Evolutionary conservation across 495 filamentous ascomycete genomes (phyloP), one percentile per base, ranked within the genome.

Genomic region (Penicillium canescens): DNA sequence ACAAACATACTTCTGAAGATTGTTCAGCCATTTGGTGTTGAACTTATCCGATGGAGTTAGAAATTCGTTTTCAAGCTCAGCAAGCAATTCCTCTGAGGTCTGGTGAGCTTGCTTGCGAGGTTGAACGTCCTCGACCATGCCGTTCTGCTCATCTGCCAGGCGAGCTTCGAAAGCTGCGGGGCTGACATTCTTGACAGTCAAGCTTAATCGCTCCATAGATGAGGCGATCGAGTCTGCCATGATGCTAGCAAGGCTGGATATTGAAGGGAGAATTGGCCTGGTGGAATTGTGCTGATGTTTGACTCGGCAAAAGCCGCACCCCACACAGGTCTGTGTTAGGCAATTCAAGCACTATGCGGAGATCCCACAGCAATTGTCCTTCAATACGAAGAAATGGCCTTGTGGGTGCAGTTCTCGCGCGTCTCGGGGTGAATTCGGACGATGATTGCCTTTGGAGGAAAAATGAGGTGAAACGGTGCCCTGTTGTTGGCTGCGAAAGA

Each of bases 1-100:
- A 24, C 0, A 9, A 28, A 61, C 73, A 46, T 70, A 87, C 82
- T 89, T 88, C 70, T 98, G 94, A 18, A 98, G 68, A 37, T 81
- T 79, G 68, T 96, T 91, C 43, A 98, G 77, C 94, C 93, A 98
- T 65, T 84, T 82, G 2, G 79, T 70, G 38, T 85, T 88, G 70
- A 98, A 97, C 2, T 75, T 75, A 6, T 84, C 78, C 8, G 90
- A 86, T 3, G 94, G 94, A 8, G 83, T 82, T 7, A 98, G 72
- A 60, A 90, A 95, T 35, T 91, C 84, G 45, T 78, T 56, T 68
- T 96, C 90, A 23, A 97, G 79, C 33, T 88, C 79, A 36, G 77
- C 71, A 54, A 86, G 86, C 35, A 92, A 70, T 10, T 82, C 77
- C 18, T 82, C 75, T 39, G 76, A 74, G 50, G 82, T 77, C 48